A percentile compares a stretch with the other conserved stretches of the same genome.
Conservation (phyloP, 2,329 filamentous ascomycete genomes). For the Calcarisporium arbuscula region DNA sequence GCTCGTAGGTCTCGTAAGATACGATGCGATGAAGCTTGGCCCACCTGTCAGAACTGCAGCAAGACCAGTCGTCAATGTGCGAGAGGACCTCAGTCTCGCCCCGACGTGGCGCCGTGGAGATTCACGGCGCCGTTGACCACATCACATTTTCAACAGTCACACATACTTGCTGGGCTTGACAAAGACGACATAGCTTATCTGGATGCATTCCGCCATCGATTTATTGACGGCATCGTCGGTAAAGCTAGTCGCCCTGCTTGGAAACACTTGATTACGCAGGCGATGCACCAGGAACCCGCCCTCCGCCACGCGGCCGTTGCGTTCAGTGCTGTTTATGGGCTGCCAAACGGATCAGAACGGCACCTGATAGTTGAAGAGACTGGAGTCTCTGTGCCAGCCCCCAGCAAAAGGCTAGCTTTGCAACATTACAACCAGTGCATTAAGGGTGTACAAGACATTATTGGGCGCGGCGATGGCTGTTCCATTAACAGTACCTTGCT, state of each 20-base stretch:
- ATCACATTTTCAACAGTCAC: slow-evolving; percentile 10
- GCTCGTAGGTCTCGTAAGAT: slow-evolving; percentile 13
- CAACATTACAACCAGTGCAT: no score
- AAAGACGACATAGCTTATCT: slow-evolving; percentile 4
- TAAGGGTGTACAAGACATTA: no score
- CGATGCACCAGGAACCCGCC: slow-evolving; percentile 8
- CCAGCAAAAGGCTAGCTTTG: no score
- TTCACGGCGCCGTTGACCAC: slow-evolving; percentile 15
- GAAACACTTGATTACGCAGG: slow-evolving; percentile 9
- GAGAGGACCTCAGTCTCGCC: slow-evolving; percentile 9
- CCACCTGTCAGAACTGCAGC: slow-evolving; percentile 12
- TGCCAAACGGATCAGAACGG: no score
- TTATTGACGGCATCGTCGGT: slow-evolving; percentile 12
- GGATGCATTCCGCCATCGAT: slow-evolving; percentile 8
- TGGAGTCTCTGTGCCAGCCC: no score
- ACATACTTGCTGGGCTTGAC: no score
- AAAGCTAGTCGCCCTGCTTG: slow-evolving; percentile 6
- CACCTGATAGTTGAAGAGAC: no score
- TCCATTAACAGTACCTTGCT: slow-evolving; percentile 9
- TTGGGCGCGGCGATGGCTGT: no score
- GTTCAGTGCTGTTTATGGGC: slow-evolving; percentile 10
- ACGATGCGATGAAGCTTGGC: slow-evolving; percentile 13
- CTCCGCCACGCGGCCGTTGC: slow-evolving; percentile 10
- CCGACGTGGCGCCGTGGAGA: not conserved
- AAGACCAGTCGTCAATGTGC: slow-evolving; percentile 11